A percentile compares a stretch with the other conserved stretches of the same genome.
These are phyloP conservation scores for Brassica hybrid DNA, from an alignment of 441 rosid species.

Conservation along the genomic window DNA sequence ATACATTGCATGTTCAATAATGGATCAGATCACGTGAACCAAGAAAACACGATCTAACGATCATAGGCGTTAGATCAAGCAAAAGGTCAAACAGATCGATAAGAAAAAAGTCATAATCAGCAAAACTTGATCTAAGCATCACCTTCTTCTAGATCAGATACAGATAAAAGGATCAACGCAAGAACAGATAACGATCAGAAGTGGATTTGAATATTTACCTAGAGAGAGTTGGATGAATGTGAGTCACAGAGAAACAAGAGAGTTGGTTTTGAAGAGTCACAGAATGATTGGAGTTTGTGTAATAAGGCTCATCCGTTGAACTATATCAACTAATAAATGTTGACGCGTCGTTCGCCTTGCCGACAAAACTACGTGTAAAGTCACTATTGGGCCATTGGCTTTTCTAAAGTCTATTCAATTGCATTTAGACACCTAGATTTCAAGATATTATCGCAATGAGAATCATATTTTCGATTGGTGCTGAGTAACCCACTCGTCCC, in stretches of 20 bases:
- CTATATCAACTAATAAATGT: conserved; percentile 10
- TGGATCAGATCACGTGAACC: conserved; percentile 30
- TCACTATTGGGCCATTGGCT: conserved; percentile 10
- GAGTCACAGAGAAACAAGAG: conserved; percentile 23
- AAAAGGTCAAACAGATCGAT: conserved; percentile 22
- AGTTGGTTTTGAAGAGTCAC: conserved; percentile 11
- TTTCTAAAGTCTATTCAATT: not conserved
- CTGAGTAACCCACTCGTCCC: too few species aligned
- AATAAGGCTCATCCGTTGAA: conserved; percentile 14
- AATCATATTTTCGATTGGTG: not conserved
- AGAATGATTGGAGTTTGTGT: conserved; percentile 3
- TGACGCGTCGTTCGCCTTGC: conserved; percentile 30
- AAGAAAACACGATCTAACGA: conserved; percentile 16
- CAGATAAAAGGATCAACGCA: conserved; percentile 9
- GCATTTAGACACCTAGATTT: conserved; percentile 9
- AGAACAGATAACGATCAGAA: not conserved
- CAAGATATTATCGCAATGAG: not conserved
- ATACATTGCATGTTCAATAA: conserved; percentile 22
- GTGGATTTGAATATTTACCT: conserved; percentile 26
- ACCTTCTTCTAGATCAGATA: not conserved
- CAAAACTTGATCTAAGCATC: conserved; percentile 10
- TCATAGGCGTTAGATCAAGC: conserved; percentile 15
- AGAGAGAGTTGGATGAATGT: conserved; percentile 26
- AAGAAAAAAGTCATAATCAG: not conserved
- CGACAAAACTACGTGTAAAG: conserved; percentile 35